Evolutionary conservation across 2,329 filamentous ascomycete genomes (phyloP).

Genomic region (Plenodomus tracheiphilus): DNA sequence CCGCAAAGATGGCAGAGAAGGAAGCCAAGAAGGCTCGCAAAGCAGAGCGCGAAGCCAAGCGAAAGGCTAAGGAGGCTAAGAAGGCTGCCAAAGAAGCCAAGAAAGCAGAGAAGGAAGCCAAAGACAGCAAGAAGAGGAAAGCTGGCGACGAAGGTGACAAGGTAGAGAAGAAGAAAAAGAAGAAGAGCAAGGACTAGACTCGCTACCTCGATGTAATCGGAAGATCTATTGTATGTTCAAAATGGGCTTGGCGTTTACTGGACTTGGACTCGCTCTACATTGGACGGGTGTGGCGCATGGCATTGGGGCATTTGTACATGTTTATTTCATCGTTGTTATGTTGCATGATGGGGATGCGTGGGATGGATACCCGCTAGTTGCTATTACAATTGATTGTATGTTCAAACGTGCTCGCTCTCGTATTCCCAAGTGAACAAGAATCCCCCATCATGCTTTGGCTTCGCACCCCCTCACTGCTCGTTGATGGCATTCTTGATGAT

Average conservation of each 20-base stretch:
- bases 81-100: slow-evolving; percentile 56
- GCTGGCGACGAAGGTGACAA: slow-evolving; percentile 19
- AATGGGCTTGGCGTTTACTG: slow-evolving; percentile 21
- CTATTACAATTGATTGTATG: slow-evolving; percentile 15
- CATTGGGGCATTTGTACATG: slow-evolving; percentile 15
- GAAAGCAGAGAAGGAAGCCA: slow-evolving; percentile 45
- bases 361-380: slow-evolving; percentile 26
- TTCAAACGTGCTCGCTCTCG: slow-evolving; percentile 1
- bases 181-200: slow-evolving; percentile 55
- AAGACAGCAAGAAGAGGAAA: slow-evolving; percentile 55
- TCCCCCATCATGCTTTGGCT: not conserved
- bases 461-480: not conserved
- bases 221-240: slow-evolving; percentile 3
- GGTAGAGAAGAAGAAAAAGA: slow-evolving; percentile 66
- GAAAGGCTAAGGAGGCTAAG: slow-evolving; percentile 55
- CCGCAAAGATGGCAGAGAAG: slow-evolving; percentile 47
- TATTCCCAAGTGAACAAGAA: not conserved
- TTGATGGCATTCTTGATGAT: too few relatives aligned
- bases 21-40: slow-evolving; percentile 51
- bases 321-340: slow-evolving; percentile 10
- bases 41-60: slow-evolving; percentile 44
- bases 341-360: slow-evolving; percentile 26
- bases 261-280: slow-evolving; percentile 15
- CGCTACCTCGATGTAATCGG: slow-evolving; percentile 4
- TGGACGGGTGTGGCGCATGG: slow-evolving; percentile 22